Evolutionary conservation across 2,329 filamentous ascomycete genomes (phyloP).

Genomic region (Ophiocordyceps sinensis): DNA sequence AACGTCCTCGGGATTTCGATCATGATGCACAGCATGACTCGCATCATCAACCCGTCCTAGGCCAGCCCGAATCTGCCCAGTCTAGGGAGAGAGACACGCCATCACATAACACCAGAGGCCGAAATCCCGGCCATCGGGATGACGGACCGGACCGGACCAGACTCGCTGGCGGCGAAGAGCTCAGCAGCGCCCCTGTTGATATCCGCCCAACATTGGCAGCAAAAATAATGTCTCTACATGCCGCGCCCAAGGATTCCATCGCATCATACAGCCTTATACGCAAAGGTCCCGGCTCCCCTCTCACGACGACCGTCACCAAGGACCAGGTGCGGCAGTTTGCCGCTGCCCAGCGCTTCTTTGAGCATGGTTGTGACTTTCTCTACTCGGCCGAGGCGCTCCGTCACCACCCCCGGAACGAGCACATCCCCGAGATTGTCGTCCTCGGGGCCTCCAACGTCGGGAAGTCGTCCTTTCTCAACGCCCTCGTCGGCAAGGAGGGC

Average conservation of each 20-base stretch:
- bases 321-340: conserved; percentile 11
- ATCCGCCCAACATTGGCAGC: background rate
- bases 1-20: no score
- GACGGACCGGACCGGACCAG: no score
- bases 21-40: no score
- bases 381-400: conserved; percentile 35
- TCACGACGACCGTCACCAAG: conserved; percentile 6
- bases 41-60: no score
- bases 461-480: conserved; percentile 81
- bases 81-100: no score
- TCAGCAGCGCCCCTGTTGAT: background rate
- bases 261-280: conserved; percentile 6
- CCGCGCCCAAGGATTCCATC: conserved; percentile 5
- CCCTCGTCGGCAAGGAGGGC: conserved; percentile 41
- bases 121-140: no score
- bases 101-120: no score
- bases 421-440: conserved; percentile 52
- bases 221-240: background rate
- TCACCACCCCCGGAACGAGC: conserved; percentile 34
- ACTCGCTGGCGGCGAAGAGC: background rate
- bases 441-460: conserved; percentile 82
- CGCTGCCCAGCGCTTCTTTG: conserved; percentile 18
- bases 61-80: no score
- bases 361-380: conserved; percentile 22
- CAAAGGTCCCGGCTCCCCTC: conserved; percentile 2